These are phyloP conservation scores for Mycena sanguinolenta DNA, from an alignment of 768 basidiomycete genomes.

Conservation along the genomic window DNA sequence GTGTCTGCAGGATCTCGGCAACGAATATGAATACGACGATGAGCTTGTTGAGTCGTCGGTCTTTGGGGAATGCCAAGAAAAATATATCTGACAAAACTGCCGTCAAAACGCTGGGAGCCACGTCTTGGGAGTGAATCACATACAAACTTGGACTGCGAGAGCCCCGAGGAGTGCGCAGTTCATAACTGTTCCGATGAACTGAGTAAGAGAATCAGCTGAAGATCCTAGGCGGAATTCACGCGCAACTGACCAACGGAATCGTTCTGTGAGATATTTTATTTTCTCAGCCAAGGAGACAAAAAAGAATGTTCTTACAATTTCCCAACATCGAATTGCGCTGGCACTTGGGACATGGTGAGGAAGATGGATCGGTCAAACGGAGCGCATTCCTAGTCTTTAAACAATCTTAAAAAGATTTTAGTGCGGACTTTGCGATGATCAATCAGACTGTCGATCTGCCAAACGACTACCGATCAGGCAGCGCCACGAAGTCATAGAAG, in stretches of 20 bases:
- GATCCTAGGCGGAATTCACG: not conserved
- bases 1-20: conserved; percentile 38
- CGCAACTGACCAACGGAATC: conserved; percentile 9
- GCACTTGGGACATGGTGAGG: not conserved
- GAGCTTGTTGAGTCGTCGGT: conserved; percentile 26
- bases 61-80: conserved; percentile 54
- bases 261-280: not conserved
- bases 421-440: too few relatives aligned
- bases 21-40: conserved; percentile 36
- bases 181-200: conserved; percentile 26
- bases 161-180: conserved; percentile 23
- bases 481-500: too few relatives aligned
- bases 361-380: not conserved
- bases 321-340: not conserved
- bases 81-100: conserved; percentile 21
- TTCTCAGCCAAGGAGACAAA: not conserved
- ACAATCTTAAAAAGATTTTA: too few relatives aligned
- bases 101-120: not conserved
- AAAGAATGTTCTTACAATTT: not conserved
- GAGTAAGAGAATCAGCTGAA: not conserved
- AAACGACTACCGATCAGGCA: too few relatives aligned
- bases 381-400: too few relatives aligned
- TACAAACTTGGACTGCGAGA: conserved; percentile 26
- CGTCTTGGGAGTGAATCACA: not conserved
- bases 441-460: too few relatives aligned